These are phyloP conservation scores for Clonostachys sp. DNA, from an alignment of 2,329 filamentous ascomycete species.

Conservation along the genomic window DNA sequence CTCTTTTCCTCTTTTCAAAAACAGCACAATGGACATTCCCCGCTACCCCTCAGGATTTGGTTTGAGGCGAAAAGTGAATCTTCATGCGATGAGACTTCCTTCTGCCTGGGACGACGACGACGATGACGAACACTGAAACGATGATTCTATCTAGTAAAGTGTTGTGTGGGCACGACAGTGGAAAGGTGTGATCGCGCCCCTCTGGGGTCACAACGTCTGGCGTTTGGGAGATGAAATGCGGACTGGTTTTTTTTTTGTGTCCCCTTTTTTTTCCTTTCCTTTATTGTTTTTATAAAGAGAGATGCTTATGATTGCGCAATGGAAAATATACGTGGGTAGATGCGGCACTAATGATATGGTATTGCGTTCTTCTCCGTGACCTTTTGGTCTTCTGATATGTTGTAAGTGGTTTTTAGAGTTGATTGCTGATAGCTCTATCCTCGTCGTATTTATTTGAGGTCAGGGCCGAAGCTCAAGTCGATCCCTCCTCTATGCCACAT, in stretches of 20 bases:
- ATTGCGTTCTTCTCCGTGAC: no score
- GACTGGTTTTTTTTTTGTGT: neutral
- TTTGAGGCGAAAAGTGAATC: neutral
- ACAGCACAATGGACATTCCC: neutral
- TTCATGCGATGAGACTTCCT: neutral
- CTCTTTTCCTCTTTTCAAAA: neutral
- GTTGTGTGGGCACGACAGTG: neutral
- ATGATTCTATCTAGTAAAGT: no score
- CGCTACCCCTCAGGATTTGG: neutral
- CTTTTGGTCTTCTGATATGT: no score
- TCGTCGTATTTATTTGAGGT: no score
- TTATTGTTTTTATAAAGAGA: neutral
- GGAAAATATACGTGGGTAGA: no score
- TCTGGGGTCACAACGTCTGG: neutral
- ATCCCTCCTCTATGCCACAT: no score
- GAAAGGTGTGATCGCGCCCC: neutral
- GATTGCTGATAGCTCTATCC: no score
- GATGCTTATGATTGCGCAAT: no score
- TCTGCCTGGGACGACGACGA: neutral
- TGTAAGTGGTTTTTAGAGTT: no score
- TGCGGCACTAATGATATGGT: no score
- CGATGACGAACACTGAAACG: neutral
- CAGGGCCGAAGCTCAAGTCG: no score
- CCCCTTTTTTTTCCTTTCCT: neutral
- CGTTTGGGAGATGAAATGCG: slow-evolving; percentile 1